Percentiles rank a stretch among this genome's conserved stretches.
phyloP scores from a whole-genome alignment of 2,329 filamentous ascomycete genomes.

The Stagonosporopsis chrysanthemi region DNA sequence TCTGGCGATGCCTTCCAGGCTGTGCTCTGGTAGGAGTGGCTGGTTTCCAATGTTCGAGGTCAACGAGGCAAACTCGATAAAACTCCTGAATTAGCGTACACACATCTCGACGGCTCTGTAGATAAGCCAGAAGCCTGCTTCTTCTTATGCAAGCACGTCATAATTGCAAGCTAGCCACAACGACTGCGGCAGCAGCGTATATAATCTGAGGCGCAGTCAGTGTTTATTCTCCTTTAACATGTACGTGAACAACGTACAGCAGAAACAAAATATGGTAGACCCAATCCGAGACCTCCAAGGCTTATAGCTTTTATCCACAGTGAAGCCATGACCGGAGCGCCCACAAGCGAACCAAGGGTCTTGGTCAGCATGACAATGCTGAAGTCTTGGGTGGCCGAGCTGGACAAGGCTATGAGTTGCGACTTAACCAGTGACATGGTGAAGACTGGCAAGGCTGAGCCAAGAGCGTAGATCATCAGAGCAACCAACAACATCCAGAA shows the following conservation, averaged over 20 bases:
- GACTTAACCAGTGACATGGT: conserved; percentile 50
- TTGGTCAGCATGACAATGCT: conserved; percentile 50
- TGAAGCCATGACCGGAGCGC: conserved; percentile 47
- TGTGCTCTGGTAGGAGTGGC: too few species aligned
- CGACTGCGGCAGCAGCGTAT: background rate
- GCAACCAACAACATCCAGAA: conserved; percentile 46
- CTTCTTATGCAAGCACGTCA: background rate
- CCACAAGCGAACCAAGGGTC: conserved; percentile 46
- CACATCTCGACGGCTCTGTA: background rate
- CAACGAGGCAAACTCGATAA: too few species aligned
- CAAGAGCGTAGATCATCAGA: conserved; percentile 48
- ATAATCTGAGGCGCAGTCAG: background rate
- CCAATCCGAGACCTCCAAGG: conserved; percentile 41
- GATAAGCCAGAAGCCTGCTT: background rate
- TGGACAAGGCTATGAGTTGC: conserved; percentile 37
- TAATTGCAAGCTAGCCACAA: background rate
- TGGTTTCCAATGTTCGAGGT: too few species aligned
- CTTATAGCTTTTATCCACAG: conserved; percentile 48
- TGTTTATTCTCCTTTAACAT: background rate
- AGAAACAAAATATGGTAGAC: conserved; percentile 43
- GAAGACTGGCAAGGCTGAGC: conserved; percentile 50
- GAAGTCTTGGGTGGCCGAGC: conserved; percentile 45
- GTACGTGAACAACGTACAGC: background rate
- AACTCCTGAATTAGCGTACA: background rate
- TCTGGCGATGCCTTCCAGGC: too few species aligned